Conservation (phyloP, 352 stramenopile species). For the Globisporangium sylvaticum region DNA sequence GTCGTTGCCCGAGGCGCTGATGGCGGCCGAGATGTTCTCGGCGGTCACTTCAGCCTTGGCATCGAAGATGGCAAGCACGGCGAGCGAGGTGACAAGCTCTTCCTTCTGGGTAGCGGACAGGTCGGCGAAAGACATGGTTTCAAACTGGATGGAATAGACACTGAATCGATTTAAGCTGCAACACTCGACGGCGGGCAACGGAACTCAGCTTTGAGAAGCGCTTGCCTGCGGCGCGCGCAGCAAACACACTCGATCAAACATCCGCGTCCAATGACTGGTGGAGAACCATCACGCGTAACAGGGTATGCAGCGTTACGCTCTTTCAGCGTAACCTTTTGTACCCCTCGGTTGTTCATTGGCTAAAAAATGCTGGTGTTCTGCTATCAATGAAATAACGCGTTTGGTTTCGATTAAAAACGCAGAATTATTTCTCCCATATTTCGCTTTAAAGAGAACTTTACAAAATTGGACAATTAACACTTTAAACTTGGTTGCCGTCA, state of each 20-base stretch:
- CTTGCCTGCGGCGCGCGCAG: neutral
- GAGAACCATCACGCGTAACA: conserved; percentile 28
- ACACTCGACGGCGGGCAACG: conserved; percentile 25
- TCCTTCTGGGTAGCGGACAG: conserved; percentile 81
- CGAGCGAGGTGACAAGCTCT: conserved; percentile 82
- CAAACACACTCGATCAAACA: neutral
- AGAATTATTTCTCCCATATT: no score
- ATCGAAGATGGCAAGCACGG: conserved; percentile 78
- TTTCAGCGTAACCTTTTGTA: neutral
- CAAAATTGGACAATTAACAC: no score
- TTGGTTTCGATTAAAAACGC: no score
- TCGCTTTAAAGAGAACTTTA: no score
- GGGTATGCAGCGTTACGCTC: neutral
- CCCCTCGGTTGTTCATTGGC: neutral
- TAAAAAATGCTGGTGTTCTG: neutral
- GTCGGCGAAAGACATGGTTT: conserved; percentile 84
- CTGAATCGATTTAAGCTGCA: conserved; percentile 88
- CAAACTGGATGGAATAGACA: conserved; percentile 53
- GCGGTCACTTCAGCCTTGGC: conserved; percentile 70
- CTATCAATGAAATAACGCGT: no score
- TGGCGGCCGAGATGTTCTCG: conserved; percentile 69
- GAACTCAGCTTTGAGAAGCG: conserved; percentile 63
- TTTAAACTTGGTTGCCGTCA: no score
- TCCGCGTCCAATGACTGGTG: conserved; percentile 62
- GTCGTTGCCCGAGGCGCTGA: conserved; percentile 75